These are phyloP conservation scores for Chalciporus sphaerocephalus DNA, from an alignment of 768 basidiomycete species.

Conservation along the genomic window DNA sequence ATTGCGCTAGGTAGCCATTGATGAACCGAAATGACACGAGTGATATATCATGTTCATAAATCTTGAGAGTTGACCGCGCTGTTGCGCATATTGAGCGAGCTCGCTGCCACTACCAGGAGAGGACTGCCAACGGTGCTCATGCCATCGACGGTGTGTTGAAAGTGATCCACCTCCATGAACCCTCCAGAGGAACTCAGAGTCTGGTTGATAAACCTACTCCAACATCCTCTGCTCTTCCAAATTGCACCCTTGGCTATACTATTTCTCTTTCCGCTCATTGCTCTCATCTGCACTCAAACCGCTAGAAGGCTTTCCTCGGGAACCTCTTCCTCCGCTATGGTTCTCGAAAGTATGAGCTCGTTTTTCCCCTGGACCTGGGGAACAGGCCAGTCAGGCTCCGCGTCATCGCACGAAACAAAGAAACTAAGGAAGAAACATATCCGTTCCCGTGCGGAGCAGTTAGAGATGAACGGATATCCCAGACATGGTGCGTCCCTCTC, in stretches of 20 bases:
- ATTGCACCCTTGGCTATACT: constrained; percentile 53
- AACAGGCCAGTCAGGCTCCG: constrained; percentile 20
- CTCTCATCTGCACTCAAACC: constrained; percentile 30
- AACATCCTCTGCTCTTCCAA: constrained; percentile 48
- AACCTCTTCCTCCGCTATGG: constrained; percentile 39
- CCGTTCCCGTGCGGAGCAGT: constrained; percentile 55
- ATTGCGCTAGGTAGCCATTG: constrained; percentile 81
- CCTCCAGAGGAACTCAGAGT: constrained; percentile 36
- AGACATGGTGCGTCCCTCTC: constrained; percentile 24
- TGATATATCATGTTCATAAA: neutral
- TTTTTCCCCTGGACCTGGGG: constrained; percentile 65
- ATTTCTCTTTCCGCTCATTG: constrained; percentile 39
- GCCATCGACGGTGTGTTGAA: constrained; percentile 27
- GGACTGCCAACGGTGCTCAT: constrained; percentile 23
- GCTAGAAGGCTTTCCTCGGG: constrained; percentile 28
- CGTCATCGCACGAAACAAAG: constrained; percentile 34
- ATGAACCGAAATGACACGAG: rapidly evolving
- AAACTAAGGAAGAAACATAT: constrained; percentile 47
- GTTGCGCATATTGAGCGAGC: constrained; percentile 17
- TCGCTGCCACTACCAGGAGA: constrained; percentile 16
- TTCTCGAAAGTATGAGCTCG: constrained; percentile 53
- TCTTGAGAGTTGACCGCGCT: neutral
- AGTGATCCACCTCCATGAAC: constrained; percentile 38
- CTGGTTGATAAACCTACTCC: constrained; percentile 38
- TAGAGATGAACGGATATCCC: constrained; percentile 39